A percentile compares a stretch with the other conserved stretches of the same genome.
Evolutionary conservation across 108 stramenopile species (phyloP).

Genomic region (Nitzschia sp.): DNA sequence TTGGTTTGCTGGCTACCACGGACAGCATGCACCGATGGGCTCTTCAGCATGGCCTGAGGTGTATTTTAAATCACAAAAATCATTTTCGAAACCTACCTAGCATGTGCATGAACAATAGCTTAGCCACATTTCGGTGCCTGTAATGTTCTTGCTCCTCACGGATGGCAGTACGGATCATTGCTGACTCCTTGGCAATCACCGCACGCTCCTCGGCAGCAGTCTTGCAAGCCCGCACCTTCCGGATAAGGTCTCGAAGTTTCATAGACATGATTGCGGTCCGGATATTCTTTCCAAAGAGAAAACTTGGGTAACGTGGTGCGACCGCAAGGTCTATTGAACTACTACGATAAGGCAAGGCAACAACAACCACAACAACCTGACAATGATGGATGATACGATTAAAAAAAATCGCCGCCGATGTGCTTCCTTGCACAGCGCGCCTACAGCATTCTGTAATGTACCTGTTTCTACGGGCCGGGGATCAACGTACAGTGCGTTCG

Average conservation of each 20-base stretch:
- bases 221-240: conserved; percentile 98
- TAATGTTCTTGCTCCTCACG: conserved; percentile 97
- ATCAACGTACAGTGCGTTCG: no score
- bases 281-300: background rate
- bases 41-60: no score
- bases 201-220: conserved; percentile 99
- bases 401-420: no score
- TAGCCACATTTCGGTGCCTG: conserved; percentile 98
- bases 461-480: no score
- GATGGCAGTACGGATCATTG: conserved; percentile 98
- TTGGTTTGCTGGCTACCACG: background rate
- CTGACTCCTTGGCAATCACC: conserved; percentile 97
- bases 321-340: background rate
- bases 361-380: no score
- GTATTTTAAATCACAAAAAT: background rate
- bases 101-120: conserved; percentile 99
- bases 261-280: conserved; percentile 78
- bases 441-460: no score
- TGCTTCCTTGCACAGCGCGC: no score
- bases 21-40: background rate
- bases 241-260: conserved; percentile 97
- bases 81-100: conserved; percentile 60
- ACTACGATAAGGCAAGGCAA: no score
- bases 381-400: no score
- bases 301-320: background rate